phyloP scores from a whole-genome alignment of 129 eudicot species.

The Flaveria ramosissima region DNA sequence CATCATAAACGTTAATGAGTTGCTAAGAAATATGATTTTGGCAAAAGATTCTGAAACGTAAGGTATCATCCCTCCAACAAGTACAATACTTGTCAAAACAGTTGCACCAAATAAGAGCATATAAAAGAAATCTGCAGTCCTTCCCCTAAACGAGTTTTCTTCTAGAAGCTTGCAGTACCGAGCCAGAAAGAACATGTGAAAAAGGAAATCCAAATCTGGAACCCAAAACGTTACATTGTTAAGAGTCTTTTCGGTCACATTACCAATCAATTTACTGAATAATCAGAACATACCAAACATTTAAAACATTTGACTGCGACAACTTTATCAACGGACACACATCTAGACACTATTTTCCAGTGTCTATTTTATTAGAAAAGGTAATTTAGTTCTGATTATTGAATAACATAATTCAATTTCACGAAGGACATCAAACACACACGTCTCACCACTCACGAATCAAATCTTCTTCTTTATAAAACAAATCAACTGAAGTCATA shows the following conservation, averaged over 20 bases:
- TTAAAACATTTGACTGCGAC: neutral
- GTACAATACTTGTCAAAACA: conserved; percentile 87
- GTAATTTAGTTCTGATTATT: neutral
- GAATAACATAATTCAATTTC: neutral
- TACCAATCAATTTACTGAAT: neutral
- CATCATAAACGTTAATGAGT: conserved; percentile 98
- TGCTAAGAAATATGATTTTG: conserved; percentile 92
- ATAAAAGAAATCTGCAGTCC: conserved; percentile 97
- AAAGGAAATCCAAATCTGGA: conserved; percentile 94
- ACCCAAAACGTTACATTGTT: conserved; percentile 19
- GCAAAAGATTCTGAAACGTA: conserved; percentile 92
- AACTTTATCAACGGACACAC: neutral
- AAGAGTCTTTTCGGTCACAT: neutral
- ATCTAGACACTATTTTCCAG: neutral
- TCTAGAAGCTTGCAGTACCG: conserved; percentile 99
- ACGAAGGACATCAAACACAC: neutral
- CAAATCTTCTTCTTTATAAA: neutral
- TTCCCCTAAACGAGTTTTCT: conserved; percentile 92
- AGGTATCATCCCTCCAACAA: conserved; percentile 98
- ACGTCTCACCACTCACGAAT: neutral
- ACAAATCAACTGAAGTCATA: neutral
- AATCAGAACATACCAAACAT: neutral
- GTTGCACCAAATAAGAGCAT: conserved; percentile 95
- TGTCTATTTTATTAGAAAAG: neutral
- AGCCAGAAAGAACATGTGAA: conserved; percentile 99